Base-by-base conservation (phyloP, 257 asterid species). In the Solanum etuberosum region DNA sequence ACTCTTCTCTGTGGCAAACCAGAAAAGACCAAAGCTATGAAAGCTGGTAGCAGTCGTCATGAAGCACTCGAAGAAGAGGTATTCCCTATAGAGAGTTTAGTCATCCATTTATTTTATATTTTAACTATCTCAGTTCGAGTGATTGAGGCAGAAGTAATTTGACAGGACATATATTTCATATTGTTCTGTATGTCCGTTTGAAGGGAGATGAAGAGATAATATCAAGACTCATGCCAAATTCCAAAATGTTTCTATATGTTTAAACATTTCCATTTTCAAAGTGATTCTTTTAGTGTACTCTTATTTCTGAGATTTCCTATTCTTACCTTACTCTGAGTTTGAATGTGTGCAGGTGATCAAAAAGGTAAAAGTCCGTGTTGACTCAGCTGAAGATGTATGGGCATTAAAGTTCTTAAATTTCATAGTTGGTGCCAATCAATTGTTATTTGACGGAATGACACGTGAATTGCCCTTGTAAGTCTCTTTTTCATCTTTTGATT, bases 401-500 rank as follows among this genome's bases (percentile, higher is more conserved):
- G 98, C 98, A 10, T 78, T 93, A 25, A 95, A 92, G 88, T 91
- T 96, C 32, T 85, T 94, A 89, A 94, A 94, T 90, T 96, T 95
- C 84, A 95, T 95, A 20, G 89, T 93, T 61, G 96, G 98, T 20
- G 91, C 92, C 78, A 94, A 96, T 83, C 98, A 96, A 88, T 92
- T 96, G 80, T 70, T 96, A 80, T 91, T 95, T 88, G 95, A 94
- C 31, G 99, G 99, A 88, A 82, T 95, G 88, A 95, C 98, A 6
- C 98, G 99, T 63, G 99, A 96, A 90, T 85, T 96, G 54, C 99
- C 99, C 70, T 21, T 96, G 99, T 96, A 91, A 94, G 98, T 92
- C 85, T 87, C 37, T 78, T 83, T 80, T 46, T 6, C 16, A 18
- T 1, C 27, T 18, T 80, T 81, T 48, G 68, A 7, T 29, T 18